These are phyloP conservation scores for Trichoderma koningiopsis DNA, from an alignment of 2,329 filamentous ascomycete genomes.

Conservation along the genomic window DNA sequence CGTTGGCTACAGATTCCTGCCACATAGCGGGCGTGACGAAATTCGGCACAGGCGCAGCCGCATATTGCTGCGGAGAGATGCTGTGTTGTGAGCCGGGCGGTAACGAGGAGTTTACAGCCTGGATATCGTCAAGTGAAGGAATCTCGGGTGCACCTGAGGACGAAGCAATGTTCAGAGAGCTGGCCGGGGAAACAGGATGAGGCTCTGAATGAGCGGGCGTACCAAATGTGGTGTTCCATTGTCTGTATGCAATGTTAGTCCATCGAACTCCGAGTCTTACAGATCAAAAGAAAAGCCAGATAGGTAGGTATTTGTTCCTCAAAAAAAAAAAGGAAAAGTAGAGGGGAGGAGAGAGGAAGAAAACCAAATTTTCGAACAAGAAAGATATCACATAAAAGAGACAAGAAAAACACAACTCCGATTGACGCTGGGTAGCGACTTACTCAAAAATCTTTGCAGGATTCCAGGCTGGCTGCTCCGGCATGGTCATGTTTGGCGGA, in stretches of 20 bases:
- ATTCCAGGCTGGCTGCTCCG: slow-evolving; percentile 75
- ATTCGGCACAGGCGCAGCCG: slow-evolving; percentile 54
- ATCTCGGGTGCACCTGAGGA: slow-evolving; percentile 58
- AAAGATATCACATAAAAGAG: neutral
- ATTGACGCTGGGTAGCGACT: slow-evolving; percentile 43
- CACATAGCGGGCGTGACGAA: slow-evolving; percentile 74
- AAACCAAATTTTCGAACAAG: neutral
- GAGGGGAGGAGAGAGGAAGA: neutral
- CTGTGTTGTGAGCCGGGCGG: slow-evolving; percentile 48
- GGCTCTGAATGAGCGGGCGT: slow-evolving; percentile 52
- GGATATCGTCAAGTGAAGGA: slow-evolving; percentile 56
- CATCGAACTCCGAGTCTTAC: neutral
- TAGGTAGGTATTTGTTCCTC: no score
- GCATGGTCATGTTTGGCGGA: slow-evolving; percentile 58
- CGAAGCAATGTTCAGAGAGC: slow-evolving; percentile 55
- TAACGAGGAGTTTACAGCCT: slow-evolving; percentile 49
- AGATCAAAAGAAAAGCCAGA: neutral
- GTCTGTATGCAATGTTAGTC: slow-evolving; percentile 55
- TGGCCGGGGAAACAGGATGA: slow-evolving; percentile 47
- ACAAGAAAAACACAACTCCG: neutral
- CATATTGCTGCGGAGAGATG: slow-evolving; percentile 54
- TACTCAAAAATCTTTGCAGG: slow-evolving; percentile 88
- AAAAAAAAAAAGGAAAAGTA: neutral
- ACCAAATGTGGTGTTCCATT: slow-evolving; percentile 95
- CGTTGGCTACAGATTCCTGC: slow-evolving; percentile 70